A percentile compares a stretch with the other conserved stretches of the same genome.
Evolutionary conservation across 805 yeast genomes (phyloP).

Genomic region (Zygosaccharomyces bisporus): DNA sequence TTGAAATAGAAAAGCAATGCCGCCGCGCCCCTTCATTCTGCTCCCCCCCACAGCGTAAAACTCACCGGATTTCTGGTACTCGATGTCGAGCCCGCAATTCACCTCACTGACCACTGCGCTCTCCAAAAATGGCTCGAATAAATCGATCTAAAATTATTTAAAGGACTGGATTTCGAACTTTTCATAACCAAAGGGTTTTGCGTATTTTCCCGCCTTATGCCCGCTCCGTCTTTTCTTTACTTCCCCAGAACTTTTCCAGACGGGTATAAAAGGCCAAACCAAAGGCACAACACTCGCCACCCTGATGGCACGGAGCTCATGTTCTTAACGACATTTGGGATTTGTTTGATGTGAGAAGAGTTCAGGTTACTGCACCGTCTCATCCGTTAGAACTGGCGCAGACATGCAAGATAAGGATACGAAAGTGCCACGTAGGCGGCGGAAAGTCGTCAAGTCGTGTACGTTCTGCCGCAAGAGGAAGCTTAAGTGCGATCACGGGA

Average conservation of each 20-base stretch:
- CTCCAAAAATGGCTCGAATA: too few species aligned
- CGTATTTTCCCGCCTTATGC: conserved; percentile 1
- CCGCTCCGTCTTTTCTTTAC: neutral
- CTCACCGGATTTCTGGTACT: too few species aligned
- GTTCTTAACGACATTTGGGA: neutral
- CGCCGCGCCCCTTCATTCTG: too few species aligned
- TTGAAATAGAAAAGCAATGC: too few species aligned
- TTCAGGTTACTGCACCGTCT: neutral
- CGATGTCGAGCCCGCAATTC: too few species aligned
- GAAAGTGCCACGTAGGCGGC: conserved; percentile 20
- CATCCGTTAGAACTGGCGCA: neutral
- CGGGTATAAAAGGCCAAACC: neutral
- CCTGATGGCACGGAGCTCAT: neutral
- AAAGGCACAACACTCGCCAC: neutral
- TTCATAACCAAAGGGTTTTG: neutral
- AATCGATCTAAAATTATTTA: too few species aligned
- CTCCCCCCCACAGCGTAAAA: too few species aligned
- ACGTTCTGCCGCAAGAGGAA: conserved; percentile 61
- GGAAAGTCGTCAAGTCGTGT: conserved; percentile 38
- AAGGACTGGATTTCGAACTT: neutral
- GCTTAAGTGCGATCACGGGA: conserved; percentile 57
- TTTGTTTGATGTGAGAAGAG: neutral
- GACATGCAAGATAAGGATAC: conserved; percentile 6
- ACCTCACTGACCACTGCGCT: too few species aligned
- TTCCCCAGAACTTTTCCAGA: neutral